phyloP scores from a whole-genome alignment of 2,329 filamentous ascomycete species.

The Bipolaris sorokiniana region DNA sequence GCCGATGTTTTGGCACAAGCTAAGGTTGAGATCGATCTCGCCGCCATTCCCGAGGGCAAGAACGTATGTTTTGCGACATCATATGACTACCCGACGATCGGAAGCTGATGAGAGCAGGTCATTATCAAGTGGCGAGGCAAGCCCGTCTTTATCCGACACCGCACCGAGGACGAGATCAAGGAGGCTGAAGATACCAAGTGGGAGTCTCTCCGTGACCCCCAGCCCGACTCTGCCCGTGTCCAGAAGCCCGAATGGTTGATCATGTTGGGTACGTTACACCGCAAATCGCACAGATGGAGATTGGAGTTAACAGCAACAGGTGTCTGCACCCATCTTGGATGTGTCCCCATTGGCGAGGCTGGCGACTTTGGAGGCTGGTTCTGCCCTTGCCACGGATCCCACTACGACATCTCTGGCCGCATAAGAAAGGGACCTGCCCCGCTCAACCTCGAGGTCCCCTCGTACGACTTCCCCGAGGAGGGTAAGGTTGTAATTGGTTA shows the following conservation, averaged over 20 bases:
- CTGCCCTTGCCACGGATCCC: slow-evolving; percentile 99
- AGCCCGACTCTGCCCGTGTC: slow-evolving; percentile 89
- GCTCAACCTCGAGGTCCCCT: slow-evolving; percentile 93
- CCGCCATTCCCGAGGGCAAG: slow-evolving; percentile 96
- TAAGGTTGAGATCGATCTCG: slow-evolving; percentile 97
- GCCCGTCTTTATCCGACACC: slow-evolving; percentile 99
- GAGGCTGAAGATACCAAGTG: slow-evolving; percentile 91
- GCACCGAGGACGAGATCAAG: slow-evolving; percentile 89
- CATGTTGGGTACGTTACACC: slow-evolving; percentile 77
- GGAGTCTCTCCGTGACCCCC: slow-evolving; percentile 84
- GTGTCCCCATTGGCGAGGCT: slow-evolving; percentile 98
- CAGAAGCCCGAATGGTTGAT: slow-evolving; percentile 99
- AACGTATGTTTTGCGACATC: slow-evolving; percentile 70
- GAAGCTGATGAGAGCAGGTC: slow-evolving; percentile 62
- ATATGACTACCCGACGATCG: background rate
- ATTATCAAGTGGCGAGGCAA: slow-evolving; percentile 99
- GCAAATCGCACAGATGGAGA: background rate
- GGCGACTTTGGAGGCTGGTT: slow-evolving; percentile 99
- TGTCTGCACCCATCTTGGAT: slow-evolving; percentile 99
- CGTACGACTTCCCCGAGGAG: slow-evolving; percentile 92
- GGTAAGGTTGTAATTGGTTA: slow-evolving; percentile 92
- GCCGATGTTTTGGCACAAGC: slow-evolving; percentile 98
- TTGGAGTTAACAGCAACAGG: slow-evolving; percentile 59
- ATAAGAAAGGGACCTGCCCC: slow-evolving; percentile 97
- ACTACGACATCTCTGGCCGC: slow-evolving; percentile 99